These are phyloP conservation scores for Aurinia saxatilis DNA, from an alignment of 345 rosid species.

Conservation along the genomic window DNA sequence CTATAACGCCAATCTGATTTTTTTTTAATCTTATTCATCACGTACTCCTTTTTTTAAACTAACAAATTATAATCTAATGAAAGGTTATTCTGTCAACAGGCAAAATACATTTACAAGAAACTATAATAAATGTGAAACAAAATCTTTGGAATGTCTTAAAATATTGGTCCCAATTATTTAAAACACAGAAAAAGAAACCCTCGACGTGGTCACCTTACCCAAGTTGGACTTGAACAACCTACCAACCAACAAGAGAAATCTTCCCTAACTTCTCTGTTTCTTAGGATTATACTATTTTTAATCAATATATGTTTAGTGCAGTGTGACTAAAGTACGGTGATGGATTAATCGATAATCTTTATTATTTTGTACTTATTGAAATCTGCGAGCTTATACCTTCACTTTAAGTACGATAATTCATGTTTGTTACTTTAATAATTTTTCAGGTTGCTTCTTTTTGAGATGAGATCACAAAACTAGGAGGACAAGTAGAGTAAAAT, in stretches of 20 bases:
- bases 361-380: neutral
- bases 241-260: neutral
- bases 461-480: neutral
- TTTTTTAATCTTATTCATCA: too few relatives aligned
- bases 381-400: neutral
- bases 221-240: slow-evolving; percentile 10
- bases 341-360: neutral
- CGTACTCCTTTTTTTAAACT: too few relatives aligned
- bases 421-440: neutral
- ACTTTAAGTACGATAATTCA: neutral
- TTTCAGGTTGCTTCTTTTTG: too few relatives aligned
- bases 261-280: neutral
- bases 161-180: neutral
- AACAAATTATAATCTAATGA: too few relatives aligned
- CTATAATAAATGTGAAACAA: neutral
- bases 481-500: neutral
- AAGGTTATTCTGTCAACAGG: too few relatives aligned
- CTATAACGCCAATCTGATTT: too few relatives aligned
- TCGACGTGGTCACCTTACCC: neutral
- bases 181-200: neutral
- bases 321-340: neutral
- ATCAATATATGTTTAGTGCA: neutral
- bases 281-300: neutral
- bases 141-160: neutral
- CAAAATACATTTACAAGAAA: neutral